Conservation (phyloP, 805 yeast genomes). For the Candida pseudofarinosa region DNA sequence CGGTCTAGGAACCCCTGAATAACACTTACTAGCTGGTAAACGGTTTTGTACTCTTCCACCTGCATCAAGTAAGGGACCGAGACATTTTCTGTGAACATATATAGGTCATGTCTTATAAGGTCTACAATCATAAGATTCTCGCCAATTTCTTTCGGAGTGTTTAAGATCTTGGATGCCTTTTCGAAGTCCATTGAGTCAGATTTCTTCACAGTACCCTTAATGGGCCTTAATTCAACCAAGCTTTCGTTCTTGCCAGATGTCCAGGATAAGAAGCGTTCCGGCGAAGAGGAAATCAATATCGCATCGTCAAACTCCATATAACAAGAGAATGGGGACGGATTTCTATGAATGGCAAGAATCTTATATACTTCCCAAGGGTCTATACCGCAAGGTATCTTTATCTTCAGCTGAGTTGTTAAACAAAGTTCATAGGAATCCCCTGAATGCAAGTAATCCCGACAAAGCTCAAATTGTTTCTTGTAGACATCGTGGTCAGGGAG, state of each 20-base stretch:
- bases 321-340: constrained; percentile 93
- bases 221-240: constrained; percentile 81
- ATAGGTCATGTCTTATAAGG: constrained; percentile 86
- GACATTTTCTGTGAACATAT: constrained; percentile 61
- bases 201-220: constrained; percentile 90
- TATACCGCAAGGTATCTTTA: constrained; percentile 46
- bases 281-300: constrained; percentile 79
- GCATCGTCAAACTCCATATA: constrained; percentile 66
- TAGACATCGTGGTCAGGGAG: constrained; percentile 57
- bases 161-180: constrained; percentile 59
- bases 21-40: constrained; percentile 87
- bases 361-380: constrained; percentile 80
- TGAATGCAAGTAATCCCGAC: constrained; percentile 62
- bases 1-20: constrained; percentile 58
- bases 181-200: constrained; percentile 48
- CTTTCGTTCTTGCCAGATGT: constrained; percentile 22
- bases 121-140: constrained; percentile 98
- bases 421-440: constrained; percentile 97
- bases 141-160: constrained; percentile 89
- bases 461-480: constrained; percentile 48
- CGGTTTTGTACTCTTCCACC: constrained; percentile 89
- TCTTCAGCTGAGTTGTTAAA: constrained; percentile 69
- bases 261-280: constrained; percentile 92
- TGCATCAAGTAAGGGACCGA: constrained; percentile 75
- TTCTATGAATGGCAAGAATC: constrained; percentile 53